Percentiles rank a stretch among this genome's conserved stretches.
These are phyloP conservation scores for Alisma plantagoaquatica DNA, from an alignment of 106 monocot species.

Conservation along the genomic window DNA sequence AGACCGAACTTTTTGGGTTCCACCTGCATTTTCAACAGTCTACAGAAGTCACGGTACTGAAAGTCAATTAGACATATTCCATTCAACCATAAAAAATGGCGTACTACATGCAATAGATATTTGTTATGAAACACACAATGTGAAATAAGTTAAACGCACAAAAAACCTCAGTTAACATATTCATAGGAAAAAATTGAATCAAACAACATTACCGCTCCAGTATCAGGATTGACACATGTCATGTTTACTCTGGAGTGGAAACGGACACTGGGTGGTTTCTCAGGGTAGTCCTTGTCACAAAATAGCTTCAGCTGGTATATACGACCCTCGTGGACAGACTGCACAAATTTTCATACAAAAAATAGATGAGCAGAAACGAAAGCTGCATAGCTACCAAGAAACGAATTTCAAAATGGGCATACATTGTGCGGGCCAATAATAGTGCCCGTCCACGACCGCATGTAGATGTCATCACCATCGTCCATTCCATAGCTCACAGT, in stretches of 20 bases:
- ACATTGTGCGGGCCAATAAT: slow-evolving; percentile 17
- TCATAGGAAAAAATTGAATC: too few relatives aligned
- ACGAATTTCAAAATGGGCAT: neutral
- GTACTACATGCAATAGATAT: too few relatives aligned
- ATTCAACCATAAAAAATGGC: too few relatives aligned
- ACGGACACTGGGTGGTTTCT: slow-evolving; percentile 24
- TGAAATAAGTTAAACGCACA: too few relatives aligned
- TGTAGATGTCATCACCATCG: slow-evolving; percentile 17
- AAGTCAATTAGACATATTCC: too few relatives aligned
- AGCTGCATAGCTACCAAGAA: too few relatives aligned
- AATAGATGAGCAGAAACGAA: too few relatives aligned
- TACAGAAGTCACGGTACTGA: too few relatives aligned
- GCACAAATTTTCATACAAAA: too few relatives aligned
- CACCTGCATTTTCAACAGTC: slow-evolving; percentile 12
- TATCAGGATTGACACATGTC: slow-evolving; percentile 24
- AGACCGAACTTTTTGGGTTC: slow-evolving; percentile 14
- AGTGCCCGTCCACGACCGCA: slow-evolving; percentile 23
- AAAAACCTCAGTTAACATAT: too few relatives aligned
- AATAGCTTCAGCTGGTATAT: slow-evolving; percentile 26
- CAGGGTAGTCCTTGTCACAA: slow-evolving; percentile 26
- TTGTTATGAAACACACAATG: too few relatives aligned
- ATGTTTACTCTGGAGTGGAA: slow-evolving; percentile 20
- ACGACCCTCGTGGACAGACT: slow-evolving; percentile 26
- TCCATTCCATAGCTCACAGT: slow-evolving; percentile 14
- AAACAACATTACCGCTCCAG: slow-evolving; percentile 23